Conservation (phyloP, 352 stramenopile species). For the Globisporangium camurandrum region DNA sequence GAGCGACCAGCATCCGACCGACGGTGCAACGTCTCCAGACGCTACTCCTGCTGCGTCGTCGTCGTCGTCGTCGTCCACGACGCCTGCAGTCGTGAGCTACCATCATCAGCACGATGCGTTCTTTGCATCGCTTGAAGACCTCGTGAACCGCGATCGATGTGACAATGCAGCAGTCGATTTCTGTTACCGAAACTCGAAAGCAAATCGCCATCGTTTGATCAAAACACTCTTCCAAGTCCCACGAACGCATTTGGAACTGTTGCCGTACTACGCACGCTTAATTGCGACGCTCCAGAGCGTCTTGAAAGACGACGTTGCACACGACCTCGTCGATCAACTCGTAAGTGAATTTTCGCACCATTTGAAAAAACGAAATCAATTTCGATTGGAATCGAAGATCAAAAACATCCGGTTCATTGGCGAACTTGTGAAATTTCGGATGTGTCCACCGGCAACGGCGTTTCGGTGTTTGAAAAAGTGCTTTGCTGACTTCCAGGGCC, state of each 20-base stretch:
- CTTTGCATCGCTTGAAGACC: slow-evolving; percentile 89
- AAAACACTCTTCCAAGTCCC: slow-evolving; percentile 93
- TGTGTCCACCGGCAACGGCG: slow-evolving; percentile 92
- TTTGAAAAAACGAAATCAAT: slow-evolving; percentile 92
- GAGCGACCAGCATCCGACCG: slow-evolving; percentile 1
- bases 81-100: too few species aligned
- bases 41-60: slow-evolving; percentile 4
- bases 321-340: slow-evolving; percentile 86
- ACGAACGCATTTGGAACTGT: slow-evolving; percentile 89
- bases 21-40: slow-evolving; percentile 16
- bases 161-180: slow-evolving; percentile 96
- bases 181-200: slow-evolving; percentile 94
- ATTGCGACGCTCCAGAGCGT: slow-evolving; percentile 90
- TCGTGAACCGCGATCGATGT: slow-evolving; percentile 91
- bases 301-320: slow-evolving; percentile 88
- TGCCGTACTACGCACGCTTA: slow-evolving; percentile 94
- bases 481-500: slow-evolving; percentile 93
- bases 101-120: slow-evolving; percentile 93
- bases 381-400: slow-evolving; percentile 91
- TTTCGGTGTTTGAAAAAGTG: slow-evolving; percentile 92
- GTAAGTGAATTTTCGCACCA: slow-evolving; percentile 93
- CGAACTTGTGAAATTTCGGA: slow-evolving; percentile 95
- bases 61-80: slow-evolving; percentile 2
- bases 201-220: slow-evolving; percentile 84
- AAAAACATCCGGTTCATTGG: slow-evolving; percentile 95